Conservation (phyloP, 305 asterid species). For the Solanum hybrid region DNA sequence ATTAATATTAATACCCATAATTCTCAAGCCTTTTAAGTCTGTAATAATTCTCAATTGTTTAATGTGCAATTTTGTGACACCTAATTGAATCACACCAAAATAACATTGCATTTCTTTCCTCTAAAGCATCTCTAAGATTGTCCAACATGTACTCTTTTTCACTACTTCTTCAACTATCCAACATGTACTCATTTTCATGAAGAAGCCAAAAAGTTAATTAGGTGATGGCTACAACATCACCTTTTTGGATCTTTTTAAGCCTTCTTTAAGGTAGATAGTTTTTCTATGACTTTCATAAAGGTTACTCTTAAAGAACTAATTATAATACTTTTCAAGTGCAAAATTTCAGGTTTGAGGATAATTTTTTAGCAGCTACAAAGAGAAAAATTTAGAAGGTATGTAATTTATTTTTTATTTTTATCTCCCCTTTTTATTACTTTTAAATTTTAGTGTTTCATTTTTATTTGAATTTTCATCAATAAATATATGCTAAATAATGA, state of each 20-base stretch:
- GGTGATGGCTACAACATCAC: background rate
- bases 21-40: background rate
- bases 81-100: background rate
- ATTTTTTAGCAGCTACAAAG: background rate
- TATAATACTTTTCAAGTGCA: background rate
- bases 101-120: background rate
- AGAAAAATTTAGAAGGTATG: background rate
- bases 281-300: background rate
- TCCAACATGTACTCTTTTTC: background rate
- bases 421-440: background rate
- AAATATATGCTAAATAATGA: background rate
- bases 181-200: background rate
- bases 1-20: background rate
- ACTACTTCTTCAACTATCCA: background rate
- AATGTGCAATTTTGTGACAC: background rate
- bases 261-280: background rate
- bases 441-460: background rate
- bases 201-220: background rate
- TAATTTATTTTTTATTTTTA: no score
- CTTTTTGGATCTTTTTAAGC: background rate
- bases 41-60: background rate
- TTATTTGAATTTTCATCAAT: background rate
- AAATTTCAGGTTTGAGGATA: background rate
- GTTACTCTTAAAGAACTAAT: background rate
- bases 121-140: background rate